Evolutionary conservation across 2,329 filamentous ascomycete genomes (phyloP), one percentile per base, ranked within the genome.

Genomic region (Colletotrichum sansevieriae): DNA sequence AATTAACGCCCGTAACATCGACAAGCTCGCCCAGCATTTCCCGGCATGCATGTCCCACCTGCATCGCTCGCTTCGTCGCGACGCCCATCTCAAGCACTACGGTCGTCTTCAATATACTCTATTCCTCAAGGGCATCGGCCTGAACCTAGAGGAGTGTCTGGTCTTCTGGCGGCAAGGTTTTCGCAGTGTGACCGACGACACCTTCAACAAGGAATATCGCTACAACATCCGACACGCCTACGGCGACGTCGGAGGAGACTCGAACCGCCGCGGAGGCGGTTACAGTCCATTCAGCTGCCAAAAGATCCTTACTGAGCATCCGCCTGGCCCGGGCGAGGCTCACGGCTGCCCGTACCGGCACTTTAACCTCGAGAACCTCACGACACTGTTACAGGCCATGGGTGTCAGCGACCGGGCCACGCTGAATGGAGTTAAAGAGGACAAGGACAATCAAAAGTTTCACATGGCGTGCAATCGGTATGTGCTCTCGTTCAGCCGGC

Each of bases 331-430:
- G 0, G 95, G 95, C 2, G 95, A 99, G 80, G 88, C 91, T 0
- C 95, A 99, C 78, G 96, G 96, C n/a, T 99, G 96, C 77, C 96
- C 96, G 0, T 99, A 98, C 78, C 87, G 96, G 35, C 95, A 98
- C 77, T 98, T 97, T 78, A 92, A 90, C 68, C 81, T 92, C 57
- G 96, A 99, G 71, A 99, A 98, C 74, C 85, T 99, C 44, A 88
- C 91, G 29, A 80, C 87, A 0, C 81, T 98, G 72, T 84, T 97
- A 49, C 91, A 97, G 76, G 83, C 87, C 15, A 92, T 93, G 54
- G 96, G 95, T 0, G 89, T 99, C 0, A 88, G 84, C 37, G 95
- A 98, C 76, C 85, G 90, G 49, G 88, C 91, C 1, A 88, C 97
- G 20, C 78, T 98, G 49, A 91, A 91, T 71, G 92, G 90, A 1